A percentile compares a stretch with the other conserved stretches of the same genome.
Evolutionary conservation across 257 asterid species (phyloP).

Genomic region (Coffea eugenioides): DNA sequence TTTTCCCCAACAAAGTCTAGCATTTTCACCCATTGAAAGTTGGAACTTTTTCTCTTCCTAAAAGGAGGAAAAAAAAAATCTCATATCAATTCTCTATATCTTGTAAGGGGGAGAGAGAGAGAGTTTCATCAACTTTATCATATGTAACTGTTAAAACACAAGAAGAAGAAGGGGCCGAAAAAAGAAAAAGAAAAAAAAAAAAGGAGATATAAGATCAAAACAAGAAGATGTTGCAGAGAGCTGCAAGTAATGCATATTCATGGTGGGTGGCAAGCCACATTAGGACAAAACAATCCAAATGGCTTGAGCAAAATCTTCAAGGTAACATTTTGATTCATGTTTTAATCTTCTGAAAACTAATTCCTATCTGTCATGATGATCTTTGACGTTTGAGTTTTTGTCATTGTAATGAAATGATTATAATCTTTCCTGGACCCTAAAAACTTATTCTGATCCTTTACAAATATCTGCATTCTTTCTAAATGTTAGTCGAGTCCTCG

Average conservation of each 20-base stretch:
- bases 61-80: background rate
- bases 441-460: background rate
- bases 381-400: background rate
- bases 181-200: background rate
- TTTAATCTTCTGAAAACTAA: background rate
- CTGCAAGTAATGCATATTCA: conserved; percentile 49
- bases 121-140: background rate
- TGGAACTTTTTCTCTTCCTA: conserved; percentile 25
- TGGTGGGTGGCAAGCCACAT: conserved; percentile 54
- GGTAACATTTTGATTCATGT: conserved; percentile 18
- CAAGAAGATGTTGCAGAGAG: conserved; percentile 41
- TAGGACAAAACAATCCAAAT: conserved; percentile 47
- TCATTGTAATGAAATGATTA: background rate
- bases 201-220: background rate
- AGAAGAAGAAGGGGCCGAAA: background rate
- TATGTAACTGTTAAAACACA: background rate
- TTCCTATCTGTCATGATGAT: background rate
- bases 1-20: background rate
- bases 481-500: background rate
- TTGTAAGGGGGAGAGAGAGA: conserved; percentile 7
- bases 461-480: background rate
- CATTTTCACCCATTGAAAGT: conserved; percentile 11
- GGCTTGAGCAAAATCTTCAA: conserved; percentile 47
- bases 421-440: background rate
- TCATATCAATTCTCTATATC: background rate